Evolutionary conservation across 108 stramenopile species (phyloP).

Genomic region (Discostella stelligeroides): DNA sequence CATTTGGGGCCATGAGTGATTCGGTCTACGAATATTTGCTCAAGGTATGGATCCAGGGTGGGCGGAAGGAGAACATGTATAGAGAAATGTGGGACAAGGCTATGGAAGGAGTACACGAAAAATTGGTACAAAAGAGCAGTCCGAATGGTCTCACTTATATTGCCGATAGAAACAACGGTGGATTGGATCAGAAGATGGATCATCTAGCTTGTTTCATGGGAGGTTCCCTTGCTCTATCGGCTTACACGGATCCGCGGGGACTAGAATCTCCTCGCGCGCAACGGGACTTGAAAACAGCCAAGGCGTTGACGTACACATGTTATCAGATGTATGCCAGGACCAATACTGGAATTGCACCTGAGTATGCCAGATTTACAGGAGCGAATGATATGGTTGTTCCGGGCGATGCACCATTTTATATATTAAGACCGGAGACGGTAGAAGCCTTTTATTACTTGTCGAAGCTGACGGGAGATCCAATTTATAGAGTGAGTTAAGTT

Average conservation of each 20-base stretch:
- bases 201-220: conserved; percentile 97
- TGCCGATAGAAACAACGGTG: conserved; percentile 63
- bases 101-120: conserved; percentile 83
- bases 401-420: conserved; percentile 72
- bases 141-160: conserved; percentile 84
- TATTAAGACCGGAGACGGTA: conserved; percentile 92
- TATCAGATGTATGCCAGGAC: conserved; percentile 91
- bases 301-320: conserved; percentile 94
- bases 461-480: conserved; percentile 84
- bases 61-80: conserved; percentile 69
- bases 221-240: conserved; percentile 89
- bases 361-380: conserved; percentile 65
- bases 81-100: conserved; percentile 89
- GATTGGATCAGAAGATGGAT: conserved; percentile 84
- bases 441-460: conserved; percentile 31
- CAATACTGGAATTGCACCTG: conserved; percentile 90
- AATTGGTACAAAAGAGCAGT: conserved; percentile 66
- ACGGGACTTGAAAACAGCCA: conserved; percentile 78
- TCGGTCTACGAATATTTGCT: conserved; percentile 96
- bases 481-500: conserved; percentile 66
- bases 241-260: conserved; percentile 79
- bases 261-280: conserved; percentile 69
- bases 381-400: conserved; percentile 74
- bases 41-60: conserved; percentile 93
- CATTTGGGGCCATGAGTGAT: conserved; percentile 80